Evolutionary conservation across 1,139 yeast genomes (phyloP).

Genomic region (Pichia kudriavzevii): DNA sequence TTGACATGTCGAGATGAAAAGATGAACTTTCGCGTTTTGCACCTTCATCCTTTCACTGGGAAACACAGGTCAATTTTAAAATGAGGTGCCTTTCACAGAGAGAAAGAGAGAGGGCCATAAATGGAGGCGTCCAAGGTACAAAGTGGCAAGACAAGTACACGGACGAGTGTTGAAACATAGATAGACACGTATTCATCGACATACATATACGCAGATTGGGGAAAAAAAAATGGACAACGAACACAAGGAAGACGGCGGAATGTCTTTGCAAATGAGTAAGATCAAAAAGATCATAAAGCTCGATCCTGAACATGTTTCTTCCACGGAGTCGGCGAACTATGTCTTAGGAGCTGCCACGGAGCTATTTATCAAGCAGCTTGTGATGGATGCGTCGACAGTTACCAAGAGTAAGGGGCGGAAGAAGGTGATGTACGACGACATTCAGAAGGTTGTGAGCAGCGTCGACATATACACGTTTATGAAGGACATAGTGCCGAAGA

Average conservation of each 20-base stretch:
- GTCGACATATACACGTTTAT: conserved; percentile 66
- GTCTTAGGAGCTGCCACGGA: conserved; percentile 87
- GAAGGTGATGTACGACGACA: conserved; percentile 65
- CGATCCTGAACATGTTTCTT: conserved; percentile 74
- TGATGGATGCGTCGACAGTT: conserved; percentile 68
- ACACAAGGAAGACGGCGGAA: conserved; percentile 8
- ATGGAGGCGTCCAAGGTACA: too few species aligned
- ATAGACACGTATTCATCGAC: too few species aligned
- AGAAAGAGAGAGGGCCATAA: too few species aligned
- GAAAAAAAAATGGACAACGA: too few species aligned
- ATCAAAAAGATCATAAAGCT: conserved; percentile 77
- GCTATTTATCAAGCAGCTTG: conserved; percentile 67
- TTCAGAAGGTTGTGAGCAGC: conserved; percentile 61
- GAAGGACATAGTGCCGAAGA: conserved; percentile 60
- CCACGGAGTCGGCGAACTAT: conserved; percentile 73
- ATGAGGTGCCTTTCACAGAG: too few species aligned
- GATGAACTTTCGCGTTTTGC: too few species aligned
- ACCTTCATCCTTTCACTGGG: too few species aligned
- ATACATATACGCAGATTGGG: too few species aligned
- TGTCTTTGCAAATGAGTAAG: conserved; percentile 65
- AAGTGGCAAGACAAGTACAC: too few species aligned
- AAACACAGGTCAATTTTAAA: too few species aligned
- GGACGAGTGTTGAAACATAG: too few species aligned
- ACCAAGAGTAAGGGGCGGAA: conserved; percentile 67
- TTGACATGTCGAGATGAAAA: too few species aligned